Evolutionary conservation across 129 eudicot genomes (phyloP), one percentile per base, ranked within the genome.

Genomic region (Pittosporum tobira): DNA sequence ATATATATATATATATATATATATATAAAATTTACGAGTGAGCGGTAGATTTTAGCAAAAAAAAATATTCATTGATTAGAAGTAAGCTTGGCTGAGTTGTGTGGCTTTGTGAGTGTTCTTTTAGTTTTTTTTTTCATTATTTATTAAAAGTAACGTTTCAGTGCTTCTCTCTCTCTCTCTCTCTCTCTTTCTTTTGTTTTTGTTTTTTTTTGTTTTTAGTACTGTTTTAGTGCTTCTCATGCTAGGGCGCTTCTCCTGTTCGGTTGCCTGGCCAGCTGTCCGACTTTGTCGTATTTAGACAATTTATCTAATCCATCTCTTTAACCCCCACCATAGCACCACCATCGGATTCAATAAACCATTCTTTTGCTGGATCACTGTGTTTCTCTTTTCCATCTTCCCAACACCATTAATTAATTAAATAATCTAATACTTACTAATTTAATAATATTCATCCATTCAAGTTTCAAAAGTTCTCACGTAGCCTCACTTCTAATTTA

Each of bases 91-190:
- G n/a, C 15, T 38, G 45, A 38, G 45, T 12, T 38, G 45, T 38
- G 45, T 38, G n/a, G n/a, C 45, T 16, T 38, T 38, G 45, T 40
- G 45, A 16, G 18, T 40, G 16, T 40, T 10, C 9, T 40, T 40
- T 40, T 13, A 10, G 11, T 0, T 5, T n/a, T n/a, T n/a, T n/a
- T n/a, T n/a, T n/a, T n/a, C n/a, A n/a, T n/a, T n/a, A n/a, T n/a
- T n/a, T n/a, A n/a, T n/a, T n/a, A n/a, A n/a, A n/a, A n/a, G n/a
- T n/a, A n/a, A n/a, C n/a, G n/a, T n/a, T n/a, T n/a, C n/a, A n/a
- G n/a, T n/a, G n/a, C n/a, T n/a, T n/a, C 61, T 51, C 27, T 66
- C 53, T n/a, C 55, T 55, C 43, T 55, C 44, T 48, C 69, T 50
- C 42, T 65, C 43, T 43, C 42, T 37, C 19, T 45, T 31, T 55